These are phyloP conservation scores for Cladophialophora carrionii DNA, from an alignment of 2,329 filamentous ascomycete genomes.

Conservation along the genomic window DNA sequence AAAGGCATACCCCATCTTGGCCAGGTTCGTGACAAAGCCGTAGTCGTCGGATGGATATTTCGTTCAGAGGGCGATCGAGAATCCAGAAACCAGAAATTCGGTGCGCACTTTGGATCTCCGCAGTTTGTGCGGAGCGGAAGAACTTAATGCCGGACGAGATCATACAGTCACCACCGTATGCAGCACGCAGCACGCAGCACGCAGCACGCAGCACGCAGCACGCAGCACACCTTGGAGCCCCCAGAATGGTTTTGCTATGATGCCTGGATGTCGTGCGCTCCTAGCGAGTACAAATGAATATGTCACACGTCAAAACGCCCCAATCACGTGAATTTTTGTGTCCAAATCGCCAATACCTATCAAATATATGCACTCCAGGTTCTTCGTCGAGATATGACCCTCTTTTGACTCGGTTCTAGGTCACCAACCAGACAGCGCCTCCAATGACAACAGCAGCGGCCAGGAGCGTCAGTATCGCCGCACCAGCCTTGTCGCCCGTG, in stretches of 20 bases:
- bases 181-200: no score
- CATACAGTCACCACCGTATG: no score
- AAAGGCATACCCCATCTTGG: slow-evolving; percentile 55
- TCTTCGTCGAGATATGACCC: not conserved
- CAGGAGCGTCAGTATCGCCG: slow-evolving; percentile 45
- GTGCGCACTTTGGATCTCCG: slow-evolving; percentile 3
- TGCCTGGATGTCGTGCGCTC: not conserved
- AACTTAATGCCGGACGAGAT: not conserved
- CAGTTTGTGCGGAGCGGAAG: slow-evolving; percentile 6
- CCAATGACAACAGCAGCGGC: slow-evolving; percentile 38
- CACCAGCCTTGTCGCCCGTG: slow-evolving; percentile 47
- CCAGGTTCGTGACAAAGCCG: not conserved
- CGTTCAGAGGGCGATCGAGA: not conserved
- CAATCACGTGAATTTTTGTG: not conserved
- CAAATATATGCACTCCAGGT: not conserved
- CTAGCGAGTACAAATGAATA: not conserved
- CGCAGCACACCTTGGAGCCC: not conserved
- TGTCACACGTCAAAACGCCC: not conserved
- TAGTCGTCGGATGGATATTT: not conserved
- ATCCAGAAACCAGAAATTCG: slow-evolving; percentile 1
- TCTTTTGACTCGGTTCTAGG: slow-evolving; percentile 5
- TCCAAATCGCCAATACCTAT: not conserved
- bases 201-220: no score
- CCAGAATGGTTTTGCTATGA: not conserved
- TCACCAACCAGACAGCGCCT: slow-evolving; percentile 33